Evolutionary conservation across 305 asterid species (phyloP).

Genomic region (Andrographis paniculata): DNA sequence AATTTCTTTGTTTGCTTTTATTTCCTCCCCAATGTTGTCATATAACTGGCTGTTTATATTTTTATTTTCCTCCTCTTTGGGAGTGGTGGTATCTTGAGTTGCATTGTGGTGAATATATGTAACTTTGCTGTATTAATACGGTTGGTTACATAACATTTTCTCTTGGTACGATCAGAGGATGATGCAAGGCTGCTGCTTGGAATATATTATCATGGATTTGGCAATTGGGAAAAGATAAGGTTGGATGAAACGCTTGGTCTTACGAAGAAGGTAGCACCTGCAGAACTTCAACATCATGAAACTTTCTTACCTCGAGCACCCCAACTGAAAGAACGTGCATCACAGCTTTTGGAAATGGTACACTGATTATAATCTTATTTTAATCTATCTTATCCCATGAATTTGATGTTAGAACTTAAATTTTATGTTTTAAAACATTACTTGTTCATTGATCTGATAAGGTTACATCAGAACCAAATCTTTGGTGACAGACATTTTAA

Average conservation of each 20-base stretch:
- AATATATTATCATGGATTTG: slow-evolving; percentile 92
- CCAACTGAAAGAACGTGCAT: slow-evolving; percentile 93
- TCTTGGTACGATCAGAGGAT: slow-evolving; percentile 63
- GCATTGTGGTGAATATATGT: neutral
- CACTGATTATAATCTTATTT: slow-evolving; percentile 15
- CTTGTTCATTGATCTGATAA: no score
- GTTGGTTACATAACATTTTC: slow-evolving; percentile 12
- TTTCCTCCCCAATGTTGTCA: slow-evolving; percentile 6
- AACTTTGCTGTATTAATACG: slow-evolving; percentile 9
- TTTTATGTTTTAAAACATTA: no score
- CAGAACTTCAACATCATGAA: slow-evolving; percentile 97
- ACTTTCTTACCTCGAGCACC: slow-evolving; percentile 99
- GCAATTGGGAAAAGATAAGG: slow-evolving; percentile 96
- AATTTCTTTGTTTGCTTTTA: slow-evolving; percentile 5
- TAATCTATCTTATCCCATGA: no score
- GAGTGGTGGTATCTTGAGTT: neutral
- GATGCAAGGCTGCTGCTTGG: slow-evolving; percentile 98
- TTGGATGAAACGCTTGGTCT: slow-evolving; percentile 89
- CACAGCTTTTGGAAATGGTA: slow-evolving; percentile 97
- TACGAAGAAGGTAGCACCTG: slow-evolving; percentile 95
- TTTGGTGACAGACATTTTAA: slow-evolving; percentile 6
- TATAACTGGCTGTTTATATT: neutral
- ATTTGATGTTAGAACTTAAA: no score
- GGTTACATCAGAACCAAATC: neutral
- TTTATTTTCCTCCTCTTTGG: neutral